Conservation (phyloP, 441 rosid species). For the Adansonia grandidieri region DNA sequence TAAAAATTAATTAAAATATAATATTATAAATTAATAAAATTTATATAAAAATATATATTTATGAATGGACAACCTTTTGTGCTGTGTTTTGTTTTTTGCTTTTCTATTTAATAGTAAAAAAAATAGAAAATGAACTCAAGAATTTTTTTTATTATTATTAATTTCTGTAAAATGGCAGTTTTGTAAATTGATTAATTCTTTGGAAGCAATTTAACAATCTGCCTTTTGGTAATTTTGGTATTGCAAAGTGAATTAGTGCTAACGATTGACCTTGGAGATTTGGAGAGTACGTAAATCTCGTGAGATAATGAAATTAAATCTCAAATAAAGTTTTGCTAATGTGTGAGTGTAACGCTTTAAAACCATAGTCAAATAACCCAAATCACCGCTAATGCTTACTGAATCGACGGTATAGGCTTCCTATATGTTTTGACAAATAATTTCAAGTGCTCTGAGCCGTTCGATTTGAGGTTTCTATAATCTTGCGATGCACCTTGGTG, state of each 20-base stretch:
- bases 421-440: neutral
- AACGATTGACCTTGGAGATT: neutral
- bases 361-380: neutral
- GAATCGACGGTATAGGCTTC: neutral
- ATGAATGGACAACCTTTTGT: no score
- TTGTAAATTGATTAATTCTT: conserved; percentile 6
- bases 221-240: neutral
- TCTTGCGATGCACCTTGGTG: neutral
- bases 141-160: no score
- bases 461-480: neutral
- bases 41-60: no score
- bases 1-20: no score
- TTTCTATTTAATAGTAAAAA: neutral
- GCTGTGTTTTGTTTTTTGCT: conserved; percentile 23
- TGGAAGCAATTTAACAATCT: neutral
- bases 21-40: no score
- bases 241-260: conserved; percentile 7
- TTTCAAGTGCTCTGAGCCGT: neutral
- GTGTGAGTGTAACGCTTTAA: neutral
- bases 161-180: neutral
- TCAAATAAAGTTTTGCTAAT: neutral
- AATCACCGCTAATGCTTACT: neutral
- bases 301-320: conserved; percentile 21
- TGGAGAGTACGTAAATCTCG: conserved; percentile 11
- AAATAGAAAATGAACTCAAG: neutral